A percentile compares a stretch with the other conserved stretches of the same genome.
Conservation (phyloP, 139 green algal genomes). For the Chlamydomonas incerta region DNA sequence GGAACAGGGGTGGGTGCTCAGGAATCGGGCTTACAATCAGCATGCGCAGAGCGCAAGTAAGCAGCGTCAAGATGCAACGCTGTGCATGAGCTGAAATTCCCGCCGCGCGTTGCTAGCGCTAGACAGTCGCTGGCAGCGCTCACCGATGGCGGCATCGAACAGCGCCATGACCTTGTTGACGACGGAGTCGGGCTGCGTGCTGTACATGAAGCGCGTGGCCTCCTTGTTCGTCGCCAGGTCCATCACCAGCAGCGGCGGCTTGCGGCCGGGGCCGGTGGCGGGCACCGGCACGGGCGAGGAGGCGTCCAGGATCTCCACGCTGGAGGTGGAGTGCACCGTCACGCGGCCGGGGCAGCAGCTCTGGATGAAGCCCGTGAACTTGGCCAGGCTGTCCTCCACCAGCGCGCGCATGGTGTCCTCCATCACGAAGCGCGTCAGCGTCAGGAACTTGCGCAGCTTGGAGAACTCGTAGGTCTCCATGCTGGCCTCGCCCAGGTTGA, state of each 20-base stretch:
- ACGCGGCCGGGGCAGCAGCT: conserved; percentile 44
- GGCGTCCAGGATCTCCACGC: conserved; percentile 40
- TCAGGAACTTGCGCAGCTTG: conserved; percentile 79
- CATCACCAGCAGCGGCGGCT: conserved; percentile 67
- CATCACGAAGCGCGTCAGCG: conserved; percentile 74
- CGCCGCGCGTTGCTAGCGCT: no score
- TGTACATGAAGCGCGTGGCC: conserved; percentile 60
- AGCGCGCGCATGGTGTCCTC: conserved; percentile 84
- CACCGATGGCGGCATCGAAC: conserved; percentile 72
- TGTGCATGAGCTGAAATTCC: no score
- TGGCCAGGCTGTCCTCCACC: conserved; percentile 66
- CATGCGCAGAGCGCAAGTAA: no score
- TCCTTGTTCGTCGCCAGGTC: conserved; percentile 73
- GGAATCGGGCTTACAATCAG: no score
- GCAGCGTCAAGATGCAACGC: no score
- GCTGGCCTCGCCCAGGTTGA: conserved; percentile 82
- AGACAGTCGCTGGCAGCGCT: conserved; percentile 50
- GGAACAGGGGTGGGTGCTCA: no score
- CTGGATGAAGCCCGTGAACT: conserved; percentile 71
- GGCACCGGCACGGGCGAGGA: background rate
- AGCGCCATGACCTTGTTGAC: conserved; percentile 57
- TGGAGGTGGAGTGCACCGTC: conserved; percentile 37
- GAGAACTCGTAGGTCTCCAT: conserved; percentile 82
- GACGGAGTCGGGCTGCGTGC: conserved; percentile 55
- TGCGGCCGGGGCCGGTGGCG: conserved; percentile 31